Conservation (phyloP, 257 asterid genomes). For the Verbena officinalis region DNA sequence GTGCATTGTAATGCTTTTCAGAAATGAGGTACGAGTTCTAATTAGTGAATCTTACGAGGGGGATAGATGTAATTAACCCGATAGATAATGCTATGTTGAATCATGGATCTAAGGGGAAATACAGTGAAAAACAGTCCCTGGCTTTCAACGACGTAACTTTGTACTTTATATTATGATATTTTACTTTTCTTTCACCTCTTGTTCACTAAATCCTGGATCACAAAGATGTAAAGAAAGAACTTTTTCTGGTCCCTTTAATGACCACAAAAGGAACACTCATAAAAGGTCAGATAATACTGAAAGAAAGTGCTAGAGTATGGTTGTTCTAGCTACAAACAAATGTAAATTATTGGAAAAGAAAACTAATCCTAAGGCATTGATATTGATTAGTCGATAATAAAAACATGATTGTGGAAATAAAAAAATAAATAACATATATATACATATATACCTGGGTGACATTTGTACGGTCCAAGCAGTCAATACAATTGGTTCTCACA, state of each 20-base stretch:
- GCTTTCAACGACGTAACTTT: no score
- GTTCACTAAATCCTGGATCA: no score
- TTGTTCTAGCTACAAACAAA: conserved; percentile 11
- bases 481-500: conserved; percentile 96
- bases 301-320: conserved; percentile 1
- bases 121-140: no score
- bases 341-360: conserved; percentile 11
- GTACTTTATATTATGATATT: no score
- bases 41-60: no score
- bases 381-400: conserved; percentile 4
- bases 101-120: no score
- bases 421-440: neutral
- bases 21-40: no score
- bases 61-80: no score
- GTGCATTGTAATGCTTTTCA: no score
- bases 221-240: neutral
- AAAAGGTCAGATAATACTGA: neutral
- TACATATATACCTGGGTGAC: conserved; percentile 89
- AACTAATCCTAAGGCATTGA: conserved; percentile 5
- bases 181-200: no score
- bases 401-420: conserved; percentile 20
- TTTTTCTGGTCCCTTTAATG: neutral
- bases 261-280: neutral
- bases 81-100: no score
- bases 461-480: conserved; percentile 97